Evolutionary conservation across 106 monocot genomes (phyloP).

Genomic region (Phalaenopsis equestris): DNA sequence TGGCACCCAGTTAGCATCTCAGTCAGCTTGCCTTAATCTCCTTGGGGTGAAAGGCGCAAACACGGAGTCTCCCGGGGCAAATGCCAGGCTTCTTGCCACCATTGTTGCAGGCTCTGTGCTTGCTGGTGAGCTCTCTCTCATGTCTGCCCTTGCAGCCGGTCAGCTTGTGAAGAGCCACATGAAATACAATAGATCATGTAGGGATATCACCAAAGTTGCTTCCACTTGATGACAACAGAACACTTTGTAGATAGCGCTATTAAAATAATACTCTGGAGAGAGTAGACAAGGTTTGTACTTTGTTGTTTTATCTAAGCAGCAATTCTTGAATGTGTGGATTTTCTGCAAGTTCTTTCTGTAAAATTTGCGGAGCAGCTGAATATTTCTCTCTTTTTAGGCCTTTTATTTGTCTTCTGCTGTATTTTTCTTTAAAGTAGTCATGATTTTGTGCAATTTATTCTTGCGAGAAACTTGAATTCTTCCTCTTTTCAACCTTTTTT

Average conservation of each 20-base stretch:
- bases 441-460: background rate
- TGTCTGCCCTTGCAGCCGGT: constrained; percentile 80
- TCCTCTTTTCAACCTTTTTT: too few species aligned
- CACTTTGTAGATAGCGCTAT: background rate
- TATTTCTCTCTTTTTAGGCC: background rate
- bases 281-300: background rate
- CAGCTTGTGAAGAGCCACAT: constrained; percentile 89
- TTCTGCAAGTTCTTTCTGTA: background rate
- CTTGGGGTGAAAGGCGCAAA: constrained; percentile 88
- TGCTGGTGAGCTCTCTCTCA: constrained; percentile 82
- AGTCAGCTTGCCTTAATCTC: constrained; percentile 77
- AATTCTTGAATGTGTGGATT: background rate
- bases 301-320: background rate
- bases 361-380: background rate
- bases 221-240: background rate
- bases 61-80: constrained; percentile 61
- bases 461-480: background rate
- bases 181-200: constrained; percentile 82
- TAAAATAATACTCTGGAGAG: constrained; percentile 2
- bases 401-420: background rate
- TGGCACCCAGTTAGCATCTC: constrained; percentile 89
- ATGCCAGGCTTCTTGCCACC: constrained; percentile 72
- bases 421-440: background rate
- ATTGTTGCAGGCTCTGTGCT: constrained; percentile 82
- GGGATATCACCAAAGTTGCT: constrained; percentile 27